Evolutionary conservation across 1,139 yeast species (phyloP), one percentile per base, ranked within the genome.

Genomic region (Hyphopichia buzzinii): DNA sequence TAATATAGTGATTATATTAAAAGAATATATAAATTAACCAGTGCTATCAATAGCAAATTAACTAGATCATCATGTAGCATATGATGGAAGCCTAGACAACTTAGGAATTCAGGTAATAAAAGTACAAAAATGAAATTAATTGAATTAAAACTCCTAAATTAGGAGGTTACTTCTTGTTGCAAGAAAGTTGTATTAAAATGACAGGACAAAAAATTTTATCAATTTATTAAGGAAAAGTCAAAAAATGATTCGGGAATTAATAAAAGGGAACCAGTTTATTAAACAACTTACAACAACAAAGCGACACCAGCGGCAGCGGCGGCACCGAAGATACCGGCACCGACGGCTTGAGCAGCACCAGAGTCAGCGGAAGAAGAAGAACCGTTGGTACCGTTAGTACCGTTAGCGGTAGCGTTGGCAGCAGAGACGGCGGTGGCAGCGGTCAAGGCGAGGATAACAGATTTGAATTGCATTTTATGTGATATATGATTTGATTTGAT

Each of bases 231-330:
- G 23, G 23, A 19, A 10, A 19, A 19, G 10, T 6, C 10, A 6
- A 19, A 7, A 19, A 19, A 19, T 19, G 23, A 19, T 19, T 19
- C 23, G 10, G 23, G 10, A 19, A 19, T 19, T 19, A 19, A 19
- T 10, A 19, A 19, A 19, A 7, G 23, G 23, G 10, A 19, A 6
- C 23, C 23, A 19, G n/a, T n/a, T 19, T 19, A 19, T 19, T 37
- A 35, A 30, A 39, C 40, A 43, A 47, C 60, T 63, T 65, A 66
- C 52, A 66, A 61, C 50, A 66, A 63, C 52, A 65, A 60, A 56
- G 72, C 71, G 55, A 66, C 66, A 59, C 69, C 72, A 49, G 71
- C 72, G 38, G 72, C 72, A 36, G 70, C 68, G 44, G 66, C 68
- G 43, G 67, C 70, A 47, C 68, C 67, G 40, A 52, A 43, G 39